Evolutionary conservation across 1,284 basidiomycete species (phyloP).

Genomic region (Cryptococcus jaspeensis): DNA sequence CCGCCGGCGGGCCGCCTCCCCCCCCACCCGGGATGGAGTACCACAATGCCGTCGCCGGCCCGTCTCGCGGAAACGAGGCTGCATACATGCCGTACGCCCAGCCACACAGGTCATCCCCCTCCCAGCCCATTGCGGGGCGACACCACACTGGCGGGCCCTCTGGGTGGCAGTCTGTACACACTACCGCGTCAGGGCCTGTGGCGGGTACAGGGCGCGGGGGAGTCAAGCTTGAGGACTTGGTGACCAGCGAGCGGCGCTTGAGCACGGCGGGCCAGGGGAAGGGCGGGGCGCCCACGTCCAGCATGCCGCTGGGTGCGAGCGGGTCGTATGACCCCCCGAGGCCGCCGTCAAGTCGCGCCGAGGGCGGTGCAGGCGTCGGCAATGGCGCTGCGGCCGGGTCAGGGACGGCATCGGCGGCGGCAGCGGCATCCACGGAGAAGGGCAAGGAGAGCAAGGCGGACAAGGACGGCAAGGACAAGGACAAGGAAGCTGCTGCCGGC

Average conservation of each 20-base stretch:
- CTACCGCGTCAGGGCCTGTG: background rate
- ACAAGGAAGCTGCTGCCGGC: slow-evolving; percentile 23
- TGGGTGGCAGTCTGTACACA: slow-evolving; percentile 17
- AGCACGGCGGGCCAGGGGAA: background rate
- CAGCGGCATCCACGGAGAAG: background rate
- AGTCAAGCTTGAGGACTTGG: slow-evolving; percentile 27
- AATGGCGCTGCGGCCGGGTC: background rate
- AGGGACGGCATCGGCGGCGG: background rate
- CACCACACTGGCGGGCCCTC: background rate
- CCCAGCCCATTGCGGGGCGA: slow-evolving; percentile 1
- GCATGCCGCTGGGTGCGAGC: slow-evolving; percentile 2
- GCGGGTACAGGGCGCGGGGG: slow-evolving; percentile 4
- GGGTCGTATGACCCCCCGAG: slow-evolving; percentile 6
- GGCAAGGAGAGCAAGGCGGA: slow-evolving; percentile 5
- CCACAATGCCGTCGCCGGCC: slow-evolving; percentile 14
- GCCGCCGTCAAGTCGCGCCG: background rate
- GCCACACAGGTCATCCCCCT: slow-evolving; percentile 12
- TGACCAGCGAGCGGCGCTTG: slow-evolving; percentile 6
- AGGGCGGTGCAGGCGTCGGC: background rate
- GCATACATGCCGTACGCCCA: slow-evolving; percentile 16
- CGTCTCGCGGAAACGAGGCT: slow-evolving; percentile 9
- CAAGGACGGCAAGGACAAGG: slow-evolving; percentile 7
- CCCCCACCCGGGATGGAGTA: background rate
- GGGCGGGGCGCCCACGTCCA: background rate
- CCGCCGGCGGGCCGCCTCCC: background rate